Conservation (phyloP, 2,329 filamentous ascomycete genomes). For the Colletotrichum navitas region DNA sequence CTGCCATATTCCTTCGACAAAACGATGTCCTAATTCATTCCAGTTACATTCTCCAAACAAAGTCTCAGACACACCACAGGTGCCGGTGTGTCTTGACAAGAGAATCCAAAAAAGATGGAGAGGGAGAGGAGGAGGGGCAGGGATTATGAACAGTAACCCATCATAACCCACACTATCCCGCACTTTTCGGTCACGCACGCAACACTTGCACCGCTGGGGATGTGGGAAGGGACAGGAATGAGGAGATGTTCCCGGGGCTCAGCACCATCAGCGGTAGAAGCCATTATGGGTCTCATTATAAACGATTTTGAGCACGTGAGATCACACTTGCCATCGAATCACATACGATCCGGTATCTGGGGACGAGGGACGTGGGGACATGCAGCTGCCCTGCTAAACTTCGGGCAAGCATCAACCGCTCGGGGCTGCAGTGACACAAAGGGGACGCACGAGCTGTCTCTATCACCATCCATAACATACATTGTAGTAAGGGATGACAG, state of each 20-base stretch:
- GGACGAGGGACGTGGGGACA: neutral
- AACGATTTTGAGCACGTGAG: neutral
- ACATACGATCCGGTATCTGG: neutral
- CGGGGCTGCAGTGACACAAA: neutral
- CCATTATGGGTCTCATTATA: neutral
- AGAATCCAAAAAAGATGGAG: constrained; percentile 4
- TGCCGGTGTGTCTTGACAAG: constrained; percentile 2
- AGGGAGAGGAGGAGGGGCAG: constrained; percentile 5
- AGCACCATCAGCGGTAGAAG: neutral
- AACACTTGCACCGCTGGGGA: constrained; percentile 24
- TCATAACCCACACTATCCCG: constrained; percentile 16
- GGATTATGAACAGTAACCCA: constrained; percentile 19
- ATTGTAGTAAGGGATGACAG: neutral
- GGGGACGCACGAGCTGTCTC: neutral
- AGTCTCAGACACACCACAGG: constrained; percentile 11
- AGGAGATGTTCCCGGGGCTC: constrained; percentile 11
- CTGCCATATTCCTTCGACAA: neutral
- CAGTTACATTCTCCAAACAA: constrained; percentile 8
- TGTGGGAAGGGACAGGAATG: constrained; percentile 7
- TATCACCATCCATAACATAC: neutral
- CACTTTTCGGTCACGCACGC: constrained; percentile 21
- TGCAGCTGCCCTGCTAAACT: neutral
- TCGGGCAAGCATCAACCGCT: neutral
- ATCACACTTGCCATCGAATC: neutral
- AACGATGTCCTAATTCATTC: constrained; percentile 16